A percentile compares a stretch with the other conserved stretches of the same genome.
These are phyloP conservation scores for Colletotrichum salicis DNA, from an alignment of 2,329 filamentous ascomycete genomes.

Conservation along the genomic window DNA sequence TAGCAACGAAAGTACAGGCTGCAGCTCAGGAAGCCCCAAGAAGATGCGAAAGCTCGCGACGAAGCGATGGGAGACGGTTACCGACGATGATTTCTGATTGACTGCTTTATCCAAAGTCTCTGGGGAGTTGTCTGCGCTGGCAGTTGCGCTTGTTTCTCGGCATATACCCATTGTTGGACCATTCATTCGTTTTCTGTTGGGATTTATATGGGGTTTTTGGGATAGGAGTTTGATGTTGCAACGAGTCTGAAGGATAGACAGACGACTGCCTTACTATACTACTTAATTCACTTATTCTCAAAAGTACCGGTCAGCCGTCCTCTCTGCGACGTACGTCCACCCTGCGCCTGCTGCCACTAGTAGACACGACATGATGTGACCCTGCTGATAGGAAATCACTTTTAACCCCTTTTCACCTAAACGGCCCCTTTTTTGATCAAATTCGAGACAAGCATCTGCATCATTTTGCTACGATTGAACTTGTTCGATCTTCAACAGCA, in stretches of 20 bases:
- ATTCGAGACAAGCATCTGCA: not conserved
- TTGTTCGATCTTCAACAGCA: not conserved
- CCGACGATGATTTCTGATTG: slow-evolving; percentile 47
- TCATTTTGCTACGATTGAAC: not conserved
- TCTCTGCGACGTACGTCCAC: not conserved
- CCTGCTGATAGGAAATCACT: not conserved
- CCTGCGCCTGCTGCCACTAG: not conserved
- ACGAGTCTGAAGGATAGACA: not conserved
- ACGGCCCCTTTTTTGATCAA: not conserved
- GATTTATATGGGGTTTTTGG: not conserved
- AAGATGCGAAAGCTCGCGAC: slow-evolving; percentile 62
- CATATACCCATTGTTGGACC: slow-evolving; percentile 26
- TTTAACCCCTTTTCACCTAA: not conserved
- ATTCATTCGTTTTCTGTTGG: not conserved
- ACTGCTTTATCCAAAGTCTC: not conserved
- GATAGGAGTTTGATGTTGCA: not conserved
- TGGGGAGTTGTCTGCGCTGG: not conserved
- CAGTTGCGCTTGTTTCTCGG: slow-evolving; percentile 19
- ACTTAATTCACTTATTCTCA: not conserved
- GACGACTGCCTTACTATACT: not conserved
- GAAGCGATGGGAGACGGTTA: slow-evolving; percentile 60
- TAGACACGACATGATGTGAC: not conserved
- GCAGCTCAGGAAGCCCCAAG: slow-evolving; percentile 58
- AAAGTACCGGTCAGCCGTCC: not conserved
- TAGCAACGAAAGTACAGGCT: slow-evolving; percentile 47